Percentiles rank a stretch among this genome's conserved stretches.
These are phyloP conservation scores for Sporothrix schenckii DNA, from an alignment of 2,329 filamentous ascomycete genomes.

Conservation along the genomic window DNA sequence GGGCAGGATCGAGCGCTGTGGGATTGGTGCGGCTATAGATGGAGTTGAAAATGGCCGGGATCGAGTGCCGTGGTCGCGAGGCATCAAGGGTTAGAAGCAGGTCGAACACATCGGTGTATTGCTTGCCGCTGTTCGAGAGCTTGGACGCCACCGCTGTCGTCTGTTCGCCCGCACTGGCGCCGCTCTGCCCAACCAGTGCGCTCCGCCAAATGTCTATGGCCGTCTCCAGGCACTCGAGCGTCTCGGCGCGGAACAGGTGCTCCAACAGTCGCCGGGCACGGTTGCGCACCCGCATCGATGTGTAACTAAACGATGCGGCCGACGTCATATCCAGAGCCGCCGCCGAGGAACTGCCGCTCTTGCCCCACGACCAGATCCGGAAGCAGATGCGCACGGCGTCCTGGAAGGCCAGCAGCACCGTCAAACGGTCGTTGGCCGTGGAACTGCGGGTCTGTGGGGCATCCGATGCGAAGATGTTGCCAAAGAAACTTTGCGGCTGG, in stretches of 20 bases:
- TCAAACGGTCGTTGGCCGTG: conserved; percentile 90
- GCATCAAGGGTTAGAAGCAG: conserved; percentile 89
- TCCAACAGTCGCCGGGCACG: conserved; percentile 84
- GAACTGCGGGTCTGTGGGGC: conserved; percentile 73
- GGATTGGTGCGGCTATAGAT: conserved; percentile 95
- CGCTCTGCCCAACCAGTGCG: conserved; percentile 43
- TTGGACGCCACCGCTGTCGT: not conserved
- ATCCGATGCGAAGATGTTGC: conserved; percentile 86
- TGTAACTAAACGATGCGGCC: conserved; percentile 83
- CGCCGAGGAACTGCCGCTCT: conserved; percentile 11
- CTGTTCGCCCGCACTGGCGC: conserved; percentile 43
- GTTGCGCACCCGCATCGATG: conserved; percentile 87
- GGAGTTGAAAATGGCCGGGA: conserved; percentile 92
- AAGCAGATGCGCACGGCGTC: conserved; percentile 93
- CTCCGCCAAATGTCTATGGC: conserved; percentile 81
- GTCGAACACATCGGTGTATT: conserved; percentile 72
- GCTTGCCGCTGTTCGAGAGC: not conserved
- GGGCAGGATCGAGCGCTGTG: conserved; percentile 70
- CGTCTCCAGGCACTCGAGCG: conserved; percentile 90
- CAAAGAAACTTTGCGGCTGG: conserved; percentile 84
- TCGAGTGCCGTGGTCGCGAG: conserved; percentile 84
- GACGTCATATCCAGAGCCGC: conserved; percentile 60
- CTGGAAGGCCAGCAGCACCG: conserved; percentile 93
- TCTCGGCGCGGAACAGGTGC: conserved; percentile 89
- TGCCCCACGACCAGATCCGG: conserved; percentile 81